A percentile compares a stretch with the other conserved stretches of the same genome.
Evolutionary conservation across 2,329 filamentous ascomycete genomes (phyloP).

Genomic region (Leptoxyphium fumago): DNA sequence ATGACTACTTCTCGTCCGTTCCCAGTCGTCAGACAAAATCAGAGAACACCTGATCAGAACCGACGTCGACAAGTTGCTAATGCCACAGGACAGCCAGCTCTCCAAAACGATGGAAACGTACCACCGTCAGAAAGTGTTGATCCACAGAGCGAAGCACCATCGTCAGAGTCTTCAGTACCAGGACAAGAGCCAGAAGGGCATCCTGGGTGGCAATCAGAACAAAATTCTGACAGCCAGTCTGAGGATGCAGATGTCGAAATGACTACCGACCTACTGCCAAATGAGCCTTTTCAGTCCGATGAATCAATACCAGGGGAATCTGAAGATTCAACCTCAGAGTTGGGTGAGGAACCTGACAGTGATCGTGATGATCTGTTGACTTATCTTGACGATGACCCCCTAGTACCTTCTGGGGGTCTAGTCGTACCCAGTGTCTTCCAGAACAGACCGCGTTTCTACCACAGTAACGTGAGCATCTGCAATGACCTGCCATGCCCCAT

Average conservation of each 20-base stretch:
- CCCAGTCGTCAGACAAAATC: background rate
- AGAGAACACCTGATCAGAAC: constrained; percentile 6
- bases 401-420: constrained; percentile 12
- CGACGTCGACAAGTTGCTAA: background rate
- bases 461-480: constrained; percentile 11
- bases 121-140: background rate
- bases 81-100: too few species aligned
- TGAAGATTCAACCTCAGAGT: background rate
- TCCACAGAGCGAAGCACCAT: background rate
- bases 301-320: background rate
- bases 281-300: background rate
- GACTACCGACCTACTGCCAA: background rate
- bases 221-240: background rate
- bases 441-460: constrained; percentile 14
- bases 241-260: constrained; percentile 1
- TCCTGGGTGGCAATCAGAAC: background rate
- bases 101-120: too few species aligned
- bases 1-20: constrained; percentile 2
- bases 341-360: constrained; percentile 1
- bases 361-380: constrained; percentile 13
- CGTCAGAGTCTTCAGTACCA: background rate
- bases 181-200: background rate
- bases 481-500: constrained; percentile 24
- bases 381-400: constrained; percentile 7
- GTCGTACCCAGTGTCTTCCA: constrained; percentile 12